These are phyloP conservation scores for Chondrus crispus DNA, from an alignment of 23 red algal species.

Conservation along the genomic window DNA sequence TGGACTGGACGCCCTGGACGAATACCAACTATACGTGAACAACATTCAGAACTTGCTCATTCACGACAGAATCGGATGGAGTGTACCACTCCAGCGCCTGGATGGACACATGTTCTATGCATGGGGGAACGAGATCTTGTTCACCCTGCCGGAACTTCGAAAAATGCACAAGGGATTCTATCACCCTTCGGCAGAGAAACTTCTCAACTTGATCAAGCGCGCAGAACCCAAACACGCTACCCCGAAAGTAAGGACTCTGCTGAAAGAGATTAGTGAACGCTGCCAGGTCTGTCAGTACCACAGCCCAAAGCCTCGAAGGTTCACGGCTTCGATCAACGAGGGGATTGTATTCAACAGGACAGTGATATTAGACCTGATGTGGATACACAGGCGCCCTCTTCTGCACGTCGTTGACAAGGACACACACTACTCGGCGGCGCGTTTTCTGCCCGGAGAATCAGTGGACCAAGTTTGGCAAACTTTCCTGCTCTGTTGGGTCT, in stretches of 20 bases:
- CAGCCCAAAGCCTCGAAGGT: neutral
- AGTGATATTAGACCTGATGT: neutral
- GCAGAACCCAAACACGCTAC: neutral
- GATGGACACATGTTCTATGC: neutral
- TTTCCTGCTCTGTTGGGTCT: slow-evolving; percentile 5
- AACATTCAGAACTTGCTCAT: neutral
- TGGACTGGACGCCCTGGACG: neutral
- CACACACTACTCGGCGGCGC: neutral
- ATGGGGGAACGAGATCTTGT: neutral
- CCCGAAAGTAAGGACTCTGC: neutral
- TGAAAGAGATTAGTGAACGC: neutral
- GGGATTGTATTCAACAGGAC: neutral
- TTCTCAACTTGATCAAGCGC: neutral
- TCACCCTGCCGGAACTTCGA: neutral
- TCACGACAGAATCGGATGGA: neutral
- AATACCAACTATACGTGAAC: neutral
- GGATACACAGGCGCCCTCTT: neutral
- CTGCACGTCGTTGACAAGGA: slow-evolving; percentile 10
- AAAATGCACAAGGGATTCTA: neutral
- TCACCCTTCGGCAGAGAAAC: neutral
- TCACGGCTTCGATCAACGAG: neutral
- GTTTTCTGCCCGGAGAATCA: neutral
- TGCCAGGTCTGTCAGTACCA: neutral
- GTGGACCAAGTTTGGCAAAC: neutral
- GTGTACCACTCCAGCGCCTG: neutral